phyloP scores from a whole-genome alignment of 169 alveolate genomes.

The Cryptosporidium meleagridis region DNA sequence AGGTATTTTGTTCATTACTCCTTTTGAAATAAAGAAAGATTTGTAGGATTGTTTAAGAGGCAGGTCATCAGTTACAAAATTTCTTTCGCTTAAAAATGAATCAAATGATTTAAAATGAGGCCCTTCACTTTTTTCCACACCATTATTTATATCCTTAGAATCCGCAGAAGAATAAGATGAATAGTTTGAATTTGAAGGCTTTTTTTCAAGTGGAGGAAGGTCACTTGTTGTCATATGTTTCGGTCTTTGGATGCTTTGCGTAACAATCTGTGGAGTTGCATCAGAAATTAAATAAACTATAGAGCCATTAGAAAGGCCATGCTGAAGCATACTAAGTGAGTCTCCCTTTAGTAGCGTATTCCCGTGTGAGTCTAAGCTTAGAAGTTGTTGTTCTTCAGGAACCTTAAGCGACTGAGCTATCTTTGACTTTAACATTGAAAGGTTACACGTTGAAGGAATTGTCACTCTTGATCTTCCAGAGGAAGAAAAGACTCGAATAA shows the following conservation, averaged over 20 bases:
- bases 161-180: slow-evolving; percentile 10
- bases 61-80: slow-evolving; percentile 82
- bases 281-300: slow-evolving; percentile 61
- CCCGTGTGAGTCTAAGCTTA: slow-evolving; percentile 53
- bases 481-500: slow-evolving; percentile 52
- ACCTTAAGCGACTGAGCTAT: slow-evolving; percentile 56
- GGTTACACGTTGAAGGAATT: slow-evolving; percentile 40
- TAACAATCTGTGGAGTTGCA: slow-evolving; percentile 60
- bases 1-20: slow-evolving; percentile 90
- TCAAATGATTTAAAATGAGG: slow-evolving; percentile 87
- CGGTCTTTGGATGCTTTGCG: slow-evolving; percentile 17
- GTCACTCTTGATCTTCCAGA: slow-evolving; percentile 74
- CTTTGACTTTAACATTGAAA: slow-evolving; percentile 51
- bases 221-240: slow-evolving; percentile 62
- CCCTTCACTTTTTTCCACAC: slow-evolving; percentile 35
- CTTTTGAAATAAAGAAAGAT: slow-evolving; percentile 78
- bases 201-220: slow-evolving; percentile 26
- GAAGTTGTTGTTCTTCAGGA: slow-evolving; percentile 53
- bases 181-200: background rate
- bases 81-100: slow-evolving; percentile 82
- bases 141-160: background rate
- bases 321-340: slow-evolving; percentile 54
- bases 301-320: slow-evolving; percentile 55
- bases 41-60: slow-evolving; percentile 81
- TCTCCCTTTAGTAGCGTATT: slow-evolving; percentile 52